Base-by-base conservation (phyloP, 306 rosid genomes). In the Argentina anserina region DNA sequence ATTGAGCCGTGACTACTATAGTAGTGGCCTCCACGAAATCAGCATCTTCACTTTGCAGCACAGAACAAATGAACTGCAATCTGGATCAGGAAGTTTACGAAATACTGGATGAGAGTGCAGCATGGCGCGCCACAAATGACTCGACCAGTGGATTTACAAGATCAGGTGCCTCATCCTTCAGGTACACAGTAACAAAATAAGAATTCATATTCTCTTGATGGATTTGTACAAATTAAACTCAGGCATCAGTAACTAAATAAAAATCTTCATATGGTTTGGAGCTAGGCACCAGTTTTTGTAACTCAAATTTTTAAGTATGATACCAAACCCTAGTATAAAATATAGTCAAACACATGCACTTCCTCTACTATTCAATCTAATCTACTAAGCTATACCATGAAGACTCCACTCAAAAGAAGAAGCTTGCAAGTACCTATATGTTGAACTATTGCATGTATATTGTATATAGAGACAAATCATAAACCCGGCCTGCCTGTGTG, bases 101-200 rank as follows among this genome's bases (percentile, higher is more conserved):
- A 69, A 70, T 37, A 39, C 61, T 62, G 55, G 89, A 40, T 55
- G 88, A 77, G 60, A 87, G 79, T 52, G 82, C 66, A 76, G 90
- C 85, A 81, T 93, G 97, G 66, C 93, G 90, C n/a, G 90, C 91
- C 78, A 91, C 97, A 71, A 93, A 93, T 60, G 98, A 87, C 84
- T 89, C 88, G 3, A 93, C 90, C 33, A 90, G 90, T 42, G 94
- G 96, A 74, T 93, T 93, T 80, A 93, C 98, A 55, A 93, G 91
- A 79, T 85, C 82, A 46, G 97, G 97, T 50, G 98, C 96, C 86
- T 93, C 98, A 69, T 93, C 97, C 98, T 93, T 83, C 84, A 80
- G 67, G 49, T 77, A 79, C 45, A 64, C 40, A 45, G 15, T 15
- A 71, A 65, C 39, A 75, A 76, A 39, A 12, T 31, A 69, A 52